These are phyloP conservation scores for Medicago arabica DNA, from an alignment of 306 rosid genomes.

Conservation along the genomic window DNA sequence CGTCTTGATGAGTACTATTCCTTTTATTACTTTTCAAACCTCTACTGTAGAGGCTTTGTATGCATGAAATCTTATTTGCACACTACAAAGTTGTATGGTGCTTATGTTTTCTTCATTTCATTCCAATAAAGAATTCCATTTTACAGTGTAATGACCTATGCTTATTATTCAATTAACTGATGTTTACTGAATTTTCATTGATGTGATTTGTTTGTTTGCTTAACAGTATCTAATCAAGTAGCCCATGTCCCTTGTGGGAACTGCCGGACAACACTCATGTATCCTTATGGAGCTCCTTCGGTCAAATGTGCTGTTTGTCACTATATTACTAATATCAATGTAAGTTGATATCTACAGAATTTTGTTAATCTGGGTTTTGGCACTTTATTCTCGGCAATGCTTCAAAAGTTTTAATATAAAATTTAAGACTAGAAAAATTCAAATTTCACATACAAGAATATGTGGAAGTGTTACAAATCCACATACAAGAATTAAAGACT, in stretches of 20 bases:
- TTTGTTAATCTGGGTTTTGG: constrained; percentile 15
- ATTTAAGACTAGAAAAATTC: no score
- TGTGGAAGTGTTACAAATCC: background rate
- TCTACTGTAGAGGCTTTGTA: constrained; percentile 11
- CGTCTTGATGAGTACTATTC: constrained; percentile 15
- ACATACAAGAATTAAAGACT: background rate
- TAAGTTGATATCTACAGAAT: constrained; percentile 54
- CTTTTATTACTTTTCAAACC: constrained; percentile 26
- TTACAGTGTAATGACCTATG: constrained; percentile 34
- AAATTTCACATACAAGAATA: no score
- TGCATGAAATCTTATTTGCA: constrained; percentile 14
- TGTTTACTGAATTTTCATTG: constrained; percentile 44
- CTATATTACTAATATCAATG: constrained; percentile 76
- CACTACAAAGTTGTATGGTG: constrained; percentile 22
- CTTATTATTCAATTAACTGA: constrained; percentile 28
- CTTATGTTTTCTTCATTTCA: constrained; percentile 25
- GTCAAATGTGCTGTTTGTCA: constrained; percentile 99
- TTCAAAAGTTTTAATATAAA: background rate
- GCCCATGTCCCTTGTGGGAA: constrained; percentile 91
- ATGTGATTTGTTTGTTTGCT: constrained; percentile 46
- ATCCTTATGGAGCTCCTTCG: constrained; percentile 96
- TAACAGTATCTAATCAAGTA: constrained; percentile 67
- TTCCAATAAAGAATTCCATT: constrained; percentile 37
- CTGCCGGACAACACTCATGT: constrained; percentile 92
- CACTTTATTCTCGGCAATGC: constrained; percentile 26